Base-by-base conservation (phyloP, 2,329 filamentous ascomycete species). In the Ceratocystis papillata region DNA sequence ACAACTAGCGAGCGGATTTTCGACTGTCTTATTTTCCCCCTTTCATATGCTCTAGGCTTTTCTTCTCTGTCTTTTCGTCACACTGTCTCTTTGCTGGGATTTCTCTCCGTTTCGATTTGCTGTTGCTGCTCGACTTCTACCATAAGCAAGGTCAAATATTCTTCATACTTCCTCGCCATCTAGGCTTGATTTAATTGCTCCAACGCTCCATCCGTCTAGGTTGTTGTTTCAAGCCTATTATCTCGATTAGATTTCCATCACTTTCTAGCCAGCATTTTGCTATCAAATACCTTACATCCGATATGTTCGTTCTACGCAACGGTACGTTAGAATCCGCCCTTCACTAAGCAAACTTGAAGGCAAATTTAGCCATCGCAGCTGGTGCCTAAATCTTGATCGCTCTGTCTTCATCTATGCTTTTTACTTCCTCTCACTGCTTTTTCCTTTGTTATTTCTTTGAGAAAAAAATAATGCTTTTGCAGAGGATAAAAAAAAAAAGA, bases 271-370 rank as follows among this genome's bases (percentile, higher is more conserved):
- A 22, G 41, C 41, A 20, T 28, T n/a, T 61, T 20, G 44, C 22
- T n/a, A 30, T 45, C 10, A 12, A 12, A 41, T 41, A 41, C 37
- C 10, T 45, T 20, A 12, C 25, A 63, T 33, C 25, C 66, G 68
- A 61, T 64, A 79, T 79, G 77, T 79, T 79, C 71, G 74, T 78
- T 67, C 74, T 77, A 69, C 73, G 75, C 68, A 78, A 77, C 73
- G 76, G 77, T 78, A 73, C 73, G 80, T 76, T 69, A 30, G 30
- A 67, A 63, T 71, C 70, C 61, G 46, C 63, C 48, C 62, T 17
- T 59, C 65, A 67, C 71, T 69, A 69, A 45, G 41, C 48, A 53
- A 20, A 53, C 8, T 53, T 25, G 48, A 10, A 53, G 5, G 41
- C 33, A 53, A 30, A 12, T 41, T 12, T 41, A 12, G 37, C 37